Percentiles rank a stretch among this genome's conserved stretches.
Evolutionary conservation across 1,284 basidiomycete genomes (phyloP).

Genomic region (Xanthoconium separans): DNA sequence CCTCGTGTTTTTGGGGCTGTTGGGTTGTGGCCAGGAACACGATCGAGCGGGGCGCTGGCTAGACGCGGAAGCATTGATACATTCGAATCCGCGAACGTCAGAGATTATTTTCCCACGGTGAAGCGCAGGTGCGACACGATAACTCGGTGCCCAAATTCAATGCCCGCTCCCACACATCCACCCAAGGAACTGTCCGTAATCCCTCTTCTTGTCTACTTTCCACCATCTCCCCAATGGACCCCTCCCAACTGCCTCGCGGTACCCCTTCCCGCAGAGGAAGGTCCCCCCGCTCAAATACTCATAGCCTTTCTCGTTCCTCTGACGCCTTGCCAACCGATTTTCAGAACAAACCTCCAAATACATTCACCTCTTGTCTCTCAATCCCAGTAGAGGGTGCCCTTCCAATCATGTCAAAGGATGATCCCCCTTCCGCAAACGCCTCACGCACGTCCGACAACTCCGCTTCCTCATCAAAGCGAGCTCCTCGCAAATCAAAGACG

Average conservation of each 20-base stretch:
- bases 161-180: slow-evolving; percentile 41
- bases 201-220: slow-evolving; percentile 7
- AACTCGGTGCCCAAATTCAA: slow-evolving; percentile 40
- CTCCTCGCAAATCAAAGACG: slow-evolving; percentile 84
- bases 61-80: slow-evolving; percentile 32
- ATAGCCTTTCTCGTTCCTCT: slow-evolving; percentile 22
- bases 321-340: slow-evolving; percentile 37
- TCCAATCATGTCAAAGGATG: slow-evolving; percentile 37
- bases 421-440: slow-evolving; percentile 20
- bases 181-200: slow-evolving; percentile 18
- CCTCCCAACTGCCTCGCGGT: slow-evolving; percentile 16
- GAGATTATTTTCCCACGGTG: slow-evolving; percentile 31
- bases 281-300: slow-evolving; percentile 29
- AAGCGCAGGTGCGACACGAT: slow-evolving; percentile 37
- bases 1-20: slow-evolving; percentile 1
- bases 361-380: slow-evolving; percentile 50
- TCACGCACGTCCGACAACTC: slow-evolving; percentile 30
- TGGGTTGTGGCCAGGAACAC: slow-evolving; percentile 4
- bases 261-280: slow-evolving; percentile 32
- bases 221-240: slow-evolving; percentile 18
- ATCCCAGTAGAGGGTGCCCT: slow-evolving; percentile 52
- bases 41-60: slow-evolving; percentile 28
- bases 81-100: slow-evolving; percentile 36
- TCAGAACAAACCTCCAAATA: slow-evolving; percentile 38
- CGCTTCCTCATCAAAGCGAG: slow-evolving; percentile 50